phyloP scores from a whole-genome alignment of 1,284 basidiomycete genomes.

The Ceratobasidium sp. region DNA sequence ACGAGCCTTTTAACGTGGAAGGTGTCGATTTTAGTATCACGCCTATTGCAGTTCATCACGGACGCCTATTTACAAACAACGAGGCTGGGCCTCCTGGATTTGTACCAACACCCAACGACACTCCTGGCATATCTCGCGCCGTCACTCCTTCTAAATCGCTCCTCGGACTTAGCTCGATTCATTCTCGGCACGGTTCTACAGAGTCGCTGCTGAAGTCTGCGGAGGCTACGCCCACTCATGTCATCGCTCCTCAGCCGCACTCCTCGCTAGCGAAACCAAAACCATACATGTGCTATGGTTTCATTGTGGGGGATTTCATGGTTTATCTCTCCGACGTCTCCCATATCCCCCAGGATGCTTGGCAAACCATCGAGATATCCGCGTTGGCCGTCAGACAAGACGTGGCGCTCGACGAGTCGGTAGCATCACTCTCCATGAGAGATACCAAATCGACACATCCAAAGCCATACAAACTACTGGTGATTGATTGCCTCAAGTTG shows the following conservation, averaged over 20 bases:
- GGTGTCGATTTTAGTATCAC: conserved; percentile 32
- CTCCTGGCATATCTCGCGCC: conserved; percentile 19
- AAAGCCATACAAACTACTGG: conserved; percentile 57
- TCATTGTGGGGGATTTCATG: conserved; percentile 70
- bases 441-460: background rate
- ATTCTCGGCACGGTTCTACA: conserved; percentile 19
- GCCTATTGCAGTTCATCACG: conserved; percentile 37
- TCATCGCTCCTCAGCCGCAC: background rate
- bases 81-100: conserved; percentile 2
- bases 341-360: conserved; percentile 73
- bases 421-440: background rate
- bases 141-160: conserved; percentile 3
- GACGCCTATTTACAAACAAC: conserved; percentile 29
- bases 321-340: conserved; percentile 82
- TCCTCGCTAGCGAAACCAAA: background rate
- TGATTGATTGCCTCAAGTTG: conserved; percentile 77
- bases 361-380: conserved; percentile 60
- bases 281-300: conserved; percentile 79
- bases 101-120: conserved; percentile 11
- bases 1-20: conserved; percentile 28
- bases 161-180: background rate
- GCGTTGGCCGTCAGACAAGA: background rate
- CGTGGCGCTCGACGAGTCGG: background rate
- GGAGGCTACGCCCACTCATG: background rate
- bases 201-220: background rate